These are phyloP conservation scores for Citrullus mucosospermus DNA, from an alignment of 306 rosid genomes.

Conservation along the genomic window DNA sequence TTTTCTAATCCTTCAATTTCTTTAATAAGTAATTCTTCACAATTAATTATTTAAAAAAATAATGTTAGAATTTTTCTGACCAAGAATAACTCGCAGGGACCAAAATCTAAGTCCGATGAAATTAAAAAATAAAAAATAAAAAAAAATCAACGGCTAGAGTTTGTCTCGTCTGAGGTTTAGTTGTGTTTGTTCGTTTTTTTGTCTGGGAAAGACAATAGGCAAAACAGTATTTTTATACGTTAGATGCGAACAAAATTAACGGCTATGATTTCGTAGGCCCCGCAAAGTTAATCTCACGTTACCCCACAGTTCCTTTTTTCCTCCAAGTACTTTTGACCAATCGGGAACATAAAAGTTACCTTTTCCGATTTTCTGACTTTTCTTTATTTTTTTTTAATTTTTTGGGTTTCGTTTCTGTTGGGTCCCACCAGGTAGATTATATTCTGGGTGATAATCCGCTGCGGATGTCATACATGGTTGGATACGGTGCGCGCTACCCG, in stretches of 20 bases:
- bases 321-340: not conserved
- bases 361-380: not conserved
- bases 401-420: conserved; percentile 1
- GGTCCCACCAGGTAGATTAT: conserved; percentile 65
- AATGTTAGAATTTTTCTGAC: not conserved
- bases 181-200: not conserved
- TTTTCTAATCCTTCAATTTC: not conserved
- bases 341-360: not conserved
- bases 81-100: not conserved
- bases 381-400: not conserved
- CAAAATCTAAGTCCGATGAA: not conserved
- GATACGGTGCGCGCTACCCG: conserved; percentile 79
- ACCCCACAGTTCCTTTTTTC: not conserved
- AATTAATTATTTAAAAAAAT: not conserved
- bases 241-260: conserved; percentile 1
- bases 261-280: conserved; percentile 4
- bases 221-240: not conserved
- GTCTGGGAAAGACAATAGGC: not conserved
- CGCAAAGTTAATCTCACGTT: not conserved
- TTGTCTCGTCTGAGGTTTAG: conserved; percentile 17
- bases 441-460: conserved; percentile 87
- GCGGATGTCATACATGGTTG: conserved; percentile 96
- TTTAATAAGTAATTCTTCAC: not conserved
- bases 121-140: not conserved
- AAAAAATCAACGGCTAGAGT: conserved; percentile 40